Base-by-base conservation (phyloP, 2,329 filamentous ascomycete genomes). In the Bipolaris cookei region DNA sequence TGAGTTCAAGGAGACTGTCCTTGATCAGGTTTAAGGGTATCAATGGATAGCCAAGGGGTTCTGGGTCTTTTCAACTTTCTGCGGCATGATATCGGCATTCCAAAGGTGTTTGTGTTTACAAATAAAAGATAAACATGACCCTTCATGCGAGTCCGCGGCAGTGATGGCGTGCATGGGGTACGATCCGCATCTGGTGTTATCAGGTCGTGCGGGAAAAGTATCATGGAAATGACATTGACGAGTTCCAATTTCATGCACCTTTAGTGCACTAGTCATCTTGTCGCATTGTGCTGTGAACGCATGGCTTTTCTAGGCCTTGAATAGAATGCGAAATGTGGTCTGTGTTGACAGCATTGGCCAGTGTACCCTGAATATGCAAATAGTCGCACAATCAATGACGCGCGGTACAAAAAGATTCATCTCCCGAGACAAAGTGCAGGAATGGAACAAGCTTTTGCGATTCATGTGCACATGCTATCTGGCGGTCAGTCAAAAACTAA, bases 1-100 rank as follows among this genome's bases (percentile, higher is more conserved):
- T 78, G 94, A 99, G 84, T 99, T 98, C 90, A 97, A 97, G 91
- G 94, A 99, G 89, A 87, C 86, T 77, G 92, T 97, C 77, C 87
- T 97, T 75, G 91, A 96, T 80, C 88, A 87, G 80, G 95, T 98
- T 83, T 98, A 92, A 92, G 68, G 64, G 57, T 62, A 67, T 65
- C 66, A 68, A 68, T 72, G 71, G 71, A 68, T 67, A 68, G 73
- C 71, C 72, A 70, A 63, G 69, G 70, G 72, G 66, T 73, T 72
- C 68, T 69, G 70, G 73, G 69, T 74, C 69, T 71, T 73, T 73
- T 73, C 70, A 74, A 73, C 65, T 70, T 68, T 74, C 68, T 72
- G 70, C 71, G 68, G 72, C 70, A 76, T 73, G 72, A 73, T 75
- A 72, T 73, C 71, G 74, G 75, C 74, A 76, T 76, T 58, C 67